Base-by-base conservation (phyloP, 768 basidiomycete species). In the Gymnopilus dilepis region DNA sequence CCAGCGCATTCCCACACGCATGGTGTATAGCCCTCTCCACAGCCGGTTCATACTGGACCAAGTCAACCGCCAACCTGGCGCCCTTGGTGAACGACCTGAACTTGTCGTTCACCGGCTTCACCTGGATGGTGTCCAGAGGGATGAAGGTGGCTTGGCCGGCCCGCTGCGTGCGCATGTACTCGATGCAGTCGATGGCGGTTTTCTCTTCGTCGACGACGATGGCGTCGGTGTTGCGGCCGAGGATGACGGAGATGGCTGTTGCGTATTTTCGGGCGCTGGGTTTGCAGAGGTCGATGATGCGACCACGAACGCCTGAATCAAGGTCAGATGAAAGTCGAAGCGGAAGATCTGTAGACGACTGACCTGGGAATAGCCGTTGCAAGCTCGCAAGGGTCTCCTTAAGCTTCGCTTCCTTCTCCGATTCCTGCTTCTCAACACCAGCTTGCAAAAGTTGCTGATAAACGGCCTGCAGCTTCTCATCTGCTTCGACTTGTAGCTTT, bases 81-180 rank as follows among this genome's bases (percentile, higher is more conserved):
- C 92, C 93, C 67, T 94, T 93, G 2, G 91, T 93, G 70, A 96
- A 94, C 5, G 91, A 89, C 22, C 97, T 89, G 76, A 92, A 95
- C 73, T 95, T 95, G 77, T 99, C 97, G 65, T 95, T 95, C 64
- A 95, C 82, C 1, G 95, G 89, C 73, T 97, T 98, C 33, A 91
- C 90, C 70, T 95, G 93, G 66, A 99, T 97, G 8, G 95, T 96
- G 73, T 99, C 97, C n/a, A 99, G 88, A 0, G 97, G 97, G 47
- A 99, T 91, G 78, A 99, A 99, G 0, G 97, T 99, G 12, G 97
- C 97, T 76, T 95, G 94, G 1, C 97, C 97, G 0, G 92, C 88
- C 34, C 96, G 91, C 75, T 97, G 95, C 62, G 91, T 95, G 63
- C 95, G 90, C 86, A 99, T 86, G 74, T 97, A 98, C 91, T 98